Percentiles rank a stretch among this genome's conserved stretches.
These are phyloP conservation scores for Yamadazyma atmosphaerica DNA, from an alignment of 1,139 yeast genomes.

Conservation along the genomic window DNA sequence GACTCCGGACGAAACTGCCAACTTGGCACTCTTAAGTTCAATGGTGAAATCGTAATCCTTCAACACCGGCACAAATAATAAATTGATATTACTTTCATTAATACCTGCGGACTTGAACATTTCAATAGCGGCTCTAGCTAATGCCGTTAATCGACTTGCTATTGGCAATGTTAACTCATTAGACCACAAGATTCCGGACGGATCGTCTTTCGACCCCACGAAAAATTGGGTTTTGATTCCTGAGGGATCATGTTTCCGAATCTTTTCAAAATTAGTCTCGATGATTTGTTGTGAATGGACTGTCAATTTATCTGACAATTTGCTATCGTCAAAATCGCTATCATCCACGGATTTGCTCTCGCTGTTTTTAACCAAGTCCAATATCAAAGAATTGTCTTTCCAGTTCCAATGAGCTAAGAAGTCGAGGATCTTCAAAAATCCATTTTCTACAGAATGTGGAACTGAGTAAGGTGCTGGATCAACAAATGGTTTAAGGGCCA, in stretches of 20 bases:
- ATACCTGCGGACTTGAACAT: constrained; percentile 49
- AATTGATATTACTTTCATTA: constrained; percentile 46
- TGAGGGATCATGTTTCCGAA: constrained; percentile 77
- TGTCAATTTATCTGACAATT: constrained; percentile 63
- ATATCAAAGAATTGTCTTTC: constrained; percentile 80
- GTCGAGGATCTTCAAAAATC: constrained; percentile 72
- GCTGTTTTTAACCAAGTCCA: constrained; percentile 65
- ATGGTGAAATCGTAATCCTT: constrained; percentile 82
- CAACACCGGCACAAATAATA: constrained; percentile 76
- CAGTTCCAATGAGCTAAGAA: constrained; percentile 89
- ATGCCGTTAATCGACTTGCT: constrained; percentile 83
- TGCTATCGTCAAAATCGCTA: constrained; percentile 16
- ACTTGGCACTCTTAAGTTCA: constrained; percentile 48
- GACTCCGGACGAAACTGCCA: constrained; percentile 54
- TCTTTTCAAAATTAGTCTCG: constrained; percentile 60
- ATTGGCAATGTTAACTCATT: constrained; percentile 70
- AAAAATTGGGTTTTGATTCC: constrained; percentile 79
- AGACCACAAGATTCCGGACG: constrained; percentile 84
- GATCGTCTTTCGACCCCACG: constrained; percentile 78
- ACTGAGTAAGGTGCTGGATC: constrained; percentile 80
- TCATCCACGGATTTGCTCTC: constrained; percentile 23
- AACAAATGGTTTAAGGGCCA: constrained; percentile 82
- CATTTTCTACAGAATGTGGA: constrained; percentile 79
- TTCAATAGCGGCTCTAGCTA: constrained; percentile 73
- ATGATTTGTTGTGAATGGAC: constrained; percentile 63